Evolutionary conservation across 768 basidiomycete species (phyloP), one percentile per base, ranked within the genome.

Genomic region (Suillus occidentalis): DNA sequence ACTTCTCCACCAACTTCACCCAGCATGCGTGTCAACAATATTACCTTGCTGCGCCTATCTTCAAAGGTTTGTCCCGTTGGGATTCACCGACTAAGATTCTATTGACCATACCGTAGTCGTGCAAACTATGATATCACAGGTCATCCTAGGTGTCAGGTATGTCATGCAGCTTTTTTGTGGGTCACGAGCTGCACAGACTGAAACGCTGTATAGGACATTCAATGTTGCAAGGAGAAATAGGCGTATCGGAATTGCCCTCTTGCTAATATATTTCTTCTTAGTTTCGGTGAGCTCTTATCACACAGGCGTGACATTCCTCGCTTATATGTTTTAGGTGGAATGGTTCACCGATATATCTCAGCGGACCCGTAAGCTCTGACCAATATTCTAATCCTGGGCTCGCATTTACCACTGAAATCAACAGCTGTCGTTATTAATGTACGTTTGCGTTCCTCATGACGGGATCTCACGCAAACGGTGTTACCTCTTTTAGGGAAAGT

Each of bases 321-420:
- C n/a, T 57, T 16, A 57, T 9, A 37, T 4, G 39, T n/a, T 4
- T 61, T 69, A 85, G 89, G 70, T 87, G 36, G 82, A 89, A 75
- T 87, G 87, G 83, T 78, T 87, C 39, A 77, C 83, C 3, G 87
- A 85, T 37, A 68, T 89, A 55, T 82, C 79, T 67, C 70, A 79
- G 53, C 81, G 88, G 69, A 72, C 72, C 62, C 78, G 87, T 85
- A 72, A 77, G 84, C 78, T 63, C 65, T 42, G 49, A n/a, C n/a
- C 25, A 62, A 61, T 28, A 69, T 64, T 52, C 9, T 56, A 64
- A 39, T 8, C 43, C 42, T 25, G 50, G 57, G 55, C 58, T 42
- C 18, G 12, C 36, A 28, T 62, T 76, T 20, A 75, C 31, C 13
- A 13, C 6, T 25, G 16, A n/a, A 36, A 18, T 3, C 6, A 39